A percentile compares a stretch with the other conserved stretches of the same genome.
Conservation (phyloP, 306 rosid species). For the Fragaria iinumae region DNA sequence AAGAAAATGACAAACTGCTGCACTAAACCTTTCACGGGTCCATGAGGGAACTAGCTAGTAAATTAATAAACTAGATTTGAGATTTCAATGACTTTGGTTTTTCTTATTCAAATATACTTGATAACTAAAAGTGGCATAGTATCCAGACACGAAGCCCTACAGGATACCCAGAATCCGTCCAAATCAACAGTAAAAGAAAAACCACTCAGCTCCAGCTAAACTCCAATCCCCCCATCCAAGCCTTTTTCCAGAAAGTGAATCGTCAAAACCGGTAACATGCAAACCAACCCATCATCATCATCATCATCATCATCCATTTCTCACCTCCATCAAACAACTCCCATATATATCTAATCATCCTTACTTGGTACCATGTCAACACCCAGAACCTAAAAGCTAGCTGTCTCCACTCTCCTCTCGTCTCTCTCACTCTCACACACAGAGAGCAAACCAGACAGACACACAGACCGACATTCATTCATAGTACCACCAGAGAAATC, state of each 20-base stretch:
- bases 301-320: conserved; percentile 6
- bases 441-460: neutral
- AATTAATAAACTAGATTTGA: neutral
- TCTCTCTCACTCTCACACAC: neutral
- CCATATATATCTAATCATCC: neutral
- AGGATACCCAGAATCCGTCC: neutral
- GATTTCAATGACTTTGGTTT: neutral
- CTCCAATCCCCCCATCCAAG: conserved; percentile 1
- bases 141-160: neutral
- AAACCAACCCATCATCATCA: conserved; percentile 16
- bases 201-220: neutral
- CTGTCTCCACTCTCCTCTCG: neutral
- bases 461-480: conserved; percentile 8
- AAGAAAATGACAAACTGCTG: neutral
- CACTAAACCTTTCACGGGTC: neutral
- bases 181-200: neutral
- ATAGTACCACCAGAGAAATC: neutral
- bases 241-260: neutral
- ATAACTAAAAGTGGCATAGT: neutral
- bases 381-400: conserved; percentile 13
- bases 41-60: neutral
- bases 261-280: conserved; percentile 29
- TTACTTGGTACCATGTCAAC: neutral
- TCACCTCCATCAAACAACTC: conserved; percentile 8
- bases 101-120: neutral